phyloP scores from a whole-genome alignment of 2,329 filamentous ascomycete genomes.

The Periconia macrospinosa region DNA sequence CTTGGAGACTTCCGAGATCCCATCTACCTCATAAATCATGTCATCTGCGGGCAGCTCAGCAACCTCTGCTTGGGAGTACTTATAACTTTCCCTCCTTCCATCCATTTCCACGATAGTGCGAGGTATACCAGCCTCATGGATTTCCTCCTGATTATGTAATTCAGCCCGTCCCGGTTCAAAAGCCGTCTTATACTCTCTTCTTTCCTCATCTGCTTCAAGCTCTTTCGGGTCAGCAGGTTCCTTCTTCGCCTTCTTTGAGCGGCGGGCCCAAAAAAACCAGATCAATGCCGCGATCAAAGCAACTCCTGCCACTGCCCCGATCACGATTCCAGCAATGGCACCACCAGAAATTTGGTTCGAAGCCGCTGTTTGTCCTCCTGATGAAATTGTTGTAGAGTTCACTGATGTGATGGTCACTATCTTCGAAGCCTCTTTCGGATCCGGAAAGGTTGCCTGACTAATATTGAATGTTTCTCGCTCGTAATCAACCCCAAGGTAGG shows the following conservation, averaged over 20 bases:
- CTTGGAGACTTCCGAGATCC: neutral
- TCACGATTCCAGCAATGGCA: neutral
- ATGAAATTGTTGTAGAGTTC: neutral
- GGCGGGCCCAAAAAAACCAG: neutral
- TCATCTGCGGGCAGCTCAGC: neutral
- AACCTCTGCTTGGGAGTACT: neutral
- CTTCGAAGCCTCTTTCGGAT: neutral
- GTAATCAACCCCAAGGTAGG: conserved; percentile 41
- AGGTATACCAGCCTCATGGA: neutral
- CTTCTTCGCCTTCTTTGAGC: neutral
- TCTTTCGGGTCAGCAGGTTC: neutral
- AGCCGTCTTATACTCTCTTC: neutral
- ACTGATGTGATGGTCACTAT: neutral
- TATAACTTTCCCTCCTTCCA: neutral
- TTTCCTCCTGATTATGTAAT: neutral
- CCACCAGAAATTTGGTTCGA: neutral
- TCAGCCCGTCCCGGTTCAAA: neutral
- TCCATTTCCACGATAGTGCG: neutral
- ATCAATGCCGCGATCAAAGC: neutral
- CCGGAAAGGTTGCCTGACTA: conserved; percentile 17
- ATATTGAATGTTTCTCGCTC: conserved; percentile 20
- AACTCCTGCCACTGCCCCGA: neutral
- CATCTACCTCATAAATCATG: neutral
- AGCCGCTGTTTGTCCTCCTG: neutral
- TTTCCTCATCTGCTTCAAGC: neutral